A percentile compares a stretch with the other conserved stretches of the same genome.
Evolutionary conservation across 257 asterid genomes (phyloP).

Genomic region (Nyctanthes arbortristis): DNA sequence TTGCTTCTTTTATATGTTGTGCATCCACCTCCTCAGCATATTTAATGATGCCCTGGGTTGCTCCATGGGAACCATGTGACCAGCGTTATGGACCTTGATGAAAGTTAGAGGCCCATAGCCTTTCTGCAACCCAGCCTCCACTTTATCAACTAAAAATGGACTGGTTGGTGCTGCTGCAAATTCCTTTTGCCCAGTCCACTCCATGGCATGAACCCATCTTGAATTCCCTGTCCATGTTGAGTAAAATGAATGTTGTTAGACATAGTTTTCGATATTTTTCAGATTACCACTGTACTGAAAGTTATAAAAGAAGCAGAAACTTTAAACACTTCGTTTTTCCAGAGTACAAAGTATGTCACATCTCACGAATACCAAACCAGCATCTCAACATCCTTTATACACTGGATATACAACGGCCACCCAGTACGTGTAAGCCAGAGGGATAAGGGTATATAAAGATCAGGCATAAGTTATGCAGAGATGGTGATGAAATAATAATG

Average conservation of each 20-base stretch:
- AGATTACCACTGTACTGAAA: neutral
- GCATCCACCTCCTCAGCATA: conserved; percentile 68
- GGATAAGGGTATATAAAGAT: no score
- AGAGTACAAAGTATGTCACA: no score
- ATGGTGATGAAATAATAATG: no score
- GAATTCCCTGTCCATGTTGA: conserved; percentile 50
- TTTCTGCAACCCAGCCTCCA: conserved; percentile 58
- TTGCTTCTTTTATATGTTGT: conserved; percentile 30
- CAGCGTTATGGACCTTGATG: conserved; percentile 66
- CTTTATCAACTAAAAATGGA: conserved; percentile 52
- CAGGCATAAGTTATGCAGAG: no score
- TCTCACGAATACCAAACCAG: neutral
- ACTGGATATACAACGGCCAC: no score
- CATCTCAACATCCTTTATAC: no score
- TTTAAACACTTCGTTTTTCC: no score
- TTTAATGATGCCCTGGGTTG: conserved; percentile 68
- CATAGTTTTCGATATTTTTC: no score
- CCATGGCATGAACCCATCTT: conserved; percentile 77
- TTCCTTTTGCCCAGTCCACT: conserved; percentile 63
- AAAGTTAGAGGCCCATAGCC: conserved; percentile 54
- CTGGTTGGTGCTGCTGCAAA: conserved; percentile 41
- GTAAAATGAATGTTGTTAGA: neutral
- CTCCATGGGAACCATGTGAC: conserved; percentile 81
- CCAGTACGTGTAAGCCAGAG: no score
- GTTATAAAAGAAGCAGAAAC: no score